These are phyloP conservation scores for Geopyxis carbonaria DNA, from an alignment of 495 filamentous ascomycete genomes.

Conservation along the genomic window DNA sequence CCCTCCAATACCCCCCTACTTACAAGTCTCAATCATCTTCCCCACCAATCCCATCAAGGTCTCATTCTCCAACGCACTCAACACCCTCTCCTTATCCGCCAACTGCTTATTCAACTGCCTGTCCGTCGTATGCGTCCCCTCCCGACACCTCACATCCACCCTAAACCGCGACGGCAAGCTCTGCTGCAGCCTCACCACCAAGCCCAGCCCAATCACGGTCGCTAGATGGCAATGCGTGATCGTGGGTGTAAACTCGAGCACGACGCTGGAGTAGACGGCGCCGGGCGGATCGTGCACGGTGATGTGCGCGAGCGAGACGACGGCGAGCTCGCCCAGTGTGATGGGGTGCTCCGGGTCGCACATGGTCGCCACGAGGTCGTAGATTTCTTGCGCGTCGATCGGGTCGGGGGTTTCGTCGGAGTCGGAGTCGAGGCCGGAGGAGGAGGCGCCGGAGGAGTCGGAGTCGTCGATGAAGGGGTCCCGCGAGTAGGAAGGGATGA, in stretches of 20 bases:
- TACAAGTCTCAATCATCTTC: constrained; percentile 60
- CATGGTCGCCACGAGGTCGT: constrained; percentile 82
- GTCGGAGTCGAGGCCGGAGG: constrained; percentile 33
- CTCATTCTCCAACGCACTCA: constrained; percentile 84
- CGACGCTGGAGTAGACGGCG: constrained; percentile 36
- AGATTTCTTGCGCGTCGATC: constrained; percentile 94
- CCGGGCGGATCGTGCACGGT: constrained; percentile 43
- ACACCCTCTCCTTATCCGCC: constrained; percentile 88
- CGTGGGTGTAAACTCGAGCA: constrained; percentile 79
- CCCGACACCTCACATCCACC: constrained; percentile 83
- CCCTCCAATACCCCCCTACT: constrained; percentile 3
- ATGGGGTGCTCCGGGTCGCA: constrained; percentile 93
- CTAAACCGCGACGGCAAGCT: constrained; percentile 82
- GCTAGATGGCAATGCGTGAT: constrained; percentile 93
- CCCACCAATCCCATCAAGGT: constrained; percentile 71
- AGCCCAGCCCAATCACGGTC: constrained; percentile 88
- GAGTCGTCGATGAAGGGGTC: constrained; percentile 35
- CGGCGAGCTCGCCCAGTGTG: constrained; percentile 76
- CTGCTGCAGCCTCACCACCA: constrained; percentile 79
- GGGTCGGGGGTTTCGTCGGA: constrained; percentile 54
- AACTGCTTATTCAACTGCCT: constrained; percentile 94
- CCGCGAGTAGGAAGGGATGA: constrained; percentile 32
- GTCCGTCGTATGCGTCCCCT: constrained; percentile 85
- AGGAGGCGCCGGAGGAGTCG: constrained; percentile 27
- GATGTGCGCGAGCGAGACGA: constrained; percentile 88